These are phyloP conservation scores for Trametes cubensis DNA, from an alignment of 768 basidiomycete genomes.

Conservation along the genomic window DNA sequence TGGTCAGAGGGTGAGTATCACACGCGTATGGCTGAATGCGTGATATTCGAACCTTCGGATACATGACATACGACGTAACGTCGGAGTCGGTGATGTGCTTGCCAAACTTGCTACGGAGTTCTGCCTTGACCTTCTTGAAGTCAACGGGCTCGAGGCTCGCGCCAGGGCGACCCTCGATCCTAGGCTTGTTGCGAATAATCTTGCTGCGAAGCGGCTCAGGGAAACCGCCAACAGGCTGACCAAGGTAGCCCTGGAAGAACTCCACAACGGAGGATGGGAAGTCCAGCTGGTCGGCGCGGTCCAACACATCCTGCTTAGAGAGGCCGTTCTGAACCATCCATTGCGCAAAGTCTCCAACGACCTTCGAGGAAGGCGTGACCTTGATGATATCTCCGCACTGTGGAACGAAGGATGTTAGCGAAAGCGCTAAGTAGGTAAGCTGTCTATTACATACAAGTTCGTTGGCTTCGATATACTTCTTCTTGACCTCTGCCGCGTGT, in stretches of 20 bases:
- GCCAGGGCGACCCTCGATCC: conserved; percentile 94
- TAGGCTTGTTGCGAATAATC: conserved; percentile 90
- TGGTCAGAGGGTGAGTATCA: conserved; percentile 30
- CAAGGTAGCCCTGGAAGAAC: conserved; percentile 99
- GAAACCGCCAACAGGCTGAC: conserved; percentile 98
- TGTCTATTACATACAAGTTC: conserved; percentile 68
- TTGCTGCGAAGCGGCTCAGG: conserved; percentile 92
- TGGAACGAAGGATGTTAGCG: too few species aligned
- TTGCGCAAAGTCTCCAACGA: conserved; percentile 98
- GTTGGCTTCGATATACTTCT: conserved; percentile 98
- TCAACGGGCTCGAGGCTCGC: conserved; percentile 84
- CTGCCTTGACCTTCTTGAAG: conserved; percentile 95
- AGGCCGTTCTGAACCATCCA: conserved; percentile 98
- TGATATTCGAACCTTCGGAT: conserved; percentile 73
- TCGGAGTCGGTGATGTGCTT: conserved; percentile 93
- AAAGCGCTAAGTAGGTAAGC: too few species aligned
- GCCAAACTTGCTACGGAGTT: conserved; percentile 91
- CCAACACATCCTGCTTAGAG: conserved; percentile 82
- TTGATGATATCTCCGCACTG: conserved; percentile 99
- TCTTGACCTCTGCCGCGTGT: conserved; percentile 76
- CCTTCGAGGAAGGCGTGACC: conserved; percentile 98
- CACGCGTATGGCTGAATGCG: neutral
- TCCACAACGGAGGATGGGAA: conserved; percentile 98
- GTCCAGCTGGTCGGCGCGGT: conserved; percentile 86
- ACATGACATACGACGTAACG: conserved; percentile 97